Evolutionary conservation across 208 protist species (phyloP).

Genomic region (Porcisia hertigi): DNA sequence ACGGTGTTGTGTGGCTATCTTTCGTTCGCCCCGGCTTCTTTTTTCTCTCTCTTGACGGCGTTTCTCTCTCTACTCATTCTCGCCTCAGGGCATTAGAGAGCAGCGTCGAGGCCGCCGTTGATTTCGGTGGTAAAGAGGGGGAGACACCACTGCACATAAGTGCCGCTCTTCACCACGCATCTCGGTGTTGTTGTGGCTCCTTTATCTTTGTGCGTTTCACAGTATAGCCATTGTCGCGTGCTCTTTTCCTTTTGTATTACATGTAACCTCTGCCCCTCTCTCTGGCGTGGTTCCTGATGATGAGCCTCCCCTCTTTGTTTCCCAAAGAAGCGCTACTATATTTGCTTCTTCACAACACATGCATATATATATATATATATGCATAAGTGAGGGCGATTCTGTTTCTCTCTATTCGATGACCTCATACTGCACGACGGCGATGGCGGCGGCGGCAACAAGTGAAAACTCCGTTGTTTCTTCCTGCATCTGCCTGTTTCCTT

Average conservation of each 20-base stretch:
- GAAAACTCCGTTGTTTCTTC: neutral
- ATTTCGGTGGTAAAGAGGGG: neutral
- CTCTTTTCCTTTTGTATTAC: neutral
- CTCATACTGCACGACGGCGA: neutral
- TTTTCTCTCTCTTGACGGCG: neutral
- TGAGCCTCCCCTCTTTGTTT: neutral
- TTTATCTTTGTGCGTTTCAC: no score
- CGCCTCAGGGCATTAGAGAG: neutral
- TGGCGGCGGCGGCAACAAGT: neutral
- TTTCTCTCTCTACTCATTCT: neutral
- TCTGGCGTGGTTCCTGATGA: neutral
- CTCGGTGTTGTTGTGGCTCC: neutral
- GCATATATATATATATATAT: no score
- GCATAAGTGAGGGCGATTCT: no score
- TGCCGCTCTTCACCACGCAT: neutral
- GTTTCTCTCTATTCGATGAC: neutral
- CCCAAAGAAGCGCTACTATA: neutral
- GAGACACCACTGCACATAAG: neutral
- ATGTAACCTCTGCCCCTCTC: no score
- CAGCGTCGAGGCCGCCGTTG: neutral
- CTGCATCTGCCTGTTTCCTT: neutral
- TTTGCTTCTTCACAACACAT: neutral
- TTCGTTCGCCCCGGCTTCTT: neutral
- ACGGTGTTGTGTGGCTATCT: neutral
- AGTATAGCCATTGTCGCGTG: neutral